Base-by-base conservation (phyloP, 352 stramenopile genomes). In the Nothophytophthora sp. region DNA sequence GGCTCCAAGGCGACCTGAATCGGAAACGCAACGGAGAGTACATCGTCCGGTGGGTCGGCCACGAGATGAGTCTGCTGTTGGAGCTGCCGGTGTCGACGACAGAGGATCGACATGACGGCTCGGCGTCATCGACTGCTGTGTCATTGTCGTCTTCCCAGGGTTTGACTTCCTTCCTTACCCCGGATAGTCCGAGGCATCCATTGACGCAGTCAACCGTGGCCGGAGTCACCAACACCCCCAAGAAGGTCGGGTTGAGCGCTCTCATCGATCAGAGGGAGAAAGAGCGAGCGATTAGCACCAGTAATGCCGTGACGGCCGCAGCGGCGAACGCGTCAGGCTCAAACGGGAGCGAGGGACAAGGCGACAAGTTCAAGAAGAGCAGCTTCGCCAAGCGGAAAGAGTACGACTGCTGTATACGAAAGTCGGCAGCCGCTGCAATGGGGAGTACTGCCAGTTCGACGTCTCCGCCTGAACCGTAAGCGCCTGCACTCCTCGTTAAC, bases 1-100 rank as follows among this genome's bases (percentile, higher is more conserved):
- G 81, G 5, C 52, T 92, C 2, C 81, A 92, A 44, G 81, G 81
- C n/a, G 81, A 92, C 36, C 28, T 92, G 10, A 92, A 92, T 47
- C 76, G 79, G n/a, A 88, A 88, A 30, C 78, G 70, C 44, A 89
- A 88, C 30, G 75, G 77, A 33, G 81, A 92, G 56, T 88, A 91
- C 50, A 86, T 90, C 27, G 72, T 92, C 18, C 76, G 81, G 6
- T 92, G 81, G 81, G 81, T 92, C 12, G 81, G 81, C 18, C 79
- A 92, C 51, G 81, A 92, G 51, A 90, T 80, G 61, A 92, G 81
- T 68, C 44, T 92, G 56, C 53, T 92, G 30, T 54, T 92, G 23
- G 81, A 92, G 39, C 47, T 92, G 19, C 73, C 81, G 3, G 48
- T 56, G 5, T 43, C 70, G n/a, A 61, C 41, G 36, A 35, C 49